Evolutionary conservation across 495 filamentous ascomycete genomes (phyloP), one percentile per base, ranked within the genome.

Genomic region (Penicillium cosmopolitanum): DNA sequence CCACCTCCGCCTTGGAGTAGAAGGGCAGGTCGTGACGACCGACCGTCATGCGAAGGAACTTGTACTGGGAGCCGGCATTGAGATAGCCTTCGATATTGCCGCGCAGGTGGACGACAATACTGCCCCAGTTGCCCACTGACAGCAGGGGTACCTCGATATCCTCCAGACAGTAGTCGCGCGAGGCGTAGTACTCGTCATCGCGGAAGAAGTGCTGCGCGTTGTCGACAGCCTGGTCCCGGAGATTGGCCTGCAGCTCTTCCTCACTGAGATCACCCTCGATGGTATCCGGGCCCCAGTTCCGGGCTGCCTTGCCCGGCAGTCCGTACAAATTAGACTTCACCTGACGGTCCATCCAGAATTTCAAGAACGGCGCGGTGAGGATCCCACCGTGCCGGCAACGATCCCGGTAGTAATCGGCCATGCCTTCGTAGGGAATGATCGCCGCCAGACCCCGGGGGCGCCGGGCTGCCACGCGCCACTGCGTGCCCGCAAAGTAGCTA

Each of bases 361-460:
- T 70, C 60, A 89, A 86, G 67, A 88, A 89, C 4, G 68, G 70
- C 64, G 87, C 83, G 0, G 82, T 85, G 25, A 87, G 68, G 40
- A 90, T 88, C 1, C 87, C 87, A 5, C 87, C 87, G 57, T 89
- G 87, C 5, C 84, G 65, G 42, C 80, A 86, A 3, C 81, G 73
- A 53, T 88, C 85, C 0, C 84, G 78, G 63, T 88, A 89, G 54
- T 84, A 85, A 57, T 89, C 85, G 1, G 80, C 82, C 82, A 88
- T 85, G n/a, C 86, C 86, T 63, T 89, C 86, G 85, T 85, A 89
- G 0, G 86, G 85, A 9, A 88, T 75, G 15, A 88, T 87, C 34
- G 78, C 80, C 0, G 81, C 69, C 23, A 89, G 59, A 4, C 85
- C 85, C 66, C 81, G 83, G 0, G 86, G 86, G 34, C 78, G 71